Evolutionary conservation across 306 rosid genomes (phyloP), one percentile per base, ranked within the genome.

Genomic region (Cajanus cajan): DNA sequence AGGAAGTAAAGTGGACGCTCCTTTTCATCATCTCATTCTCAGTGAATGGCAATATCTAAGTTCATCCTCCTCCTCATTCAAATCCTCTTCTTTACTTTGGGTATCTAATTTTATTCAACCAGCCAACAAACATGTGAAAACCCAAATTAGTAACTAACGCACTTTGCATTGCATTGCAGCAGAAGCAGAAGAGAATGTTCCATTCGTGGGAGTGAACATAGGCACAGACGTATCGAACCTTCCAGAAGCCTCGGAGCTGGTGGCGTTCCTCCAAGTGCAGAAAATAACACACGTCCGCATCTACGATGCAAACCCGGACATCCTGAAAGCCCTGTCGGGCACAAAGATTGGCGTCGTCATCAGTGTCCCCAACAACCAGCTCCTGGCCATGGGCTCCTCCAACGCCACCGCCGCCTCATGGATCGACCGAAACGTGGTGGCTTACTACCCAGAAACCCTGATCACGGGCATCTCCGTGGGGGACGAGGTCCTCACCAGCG

Each of bases 391-490:
- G 12, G 99, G 96, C 10, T 91, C 97, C 59, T 95, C 99, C 55
- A 95, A 95, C 83, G 68, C 97, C 63, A 89, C 97, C 8, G 99
- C 99, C 6, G 99, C 96, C 15, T 64, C 93, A 0, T 95, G 98
- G 99, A 82, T 95, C 63, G 88, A 74, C 34, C 88, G 94, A 50
- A 93, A 95, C 88, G 90, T 95, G 65, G 92, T 86, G 70, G 89
- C 93, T 61, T 82, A 51, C 87, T 93, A 85, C 81, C 99, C 99
- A 0, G 69, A 91, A 8, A 95, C 98, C 0, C 86, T 89, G 19
- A 93, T 95, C 77, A 64, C 90, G 0, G 91, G 82, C 40, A 83
- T 95, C 77, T 83, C 96, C 28, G 98, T 95, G 31, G 99, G 99
- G 25, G 99, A 95, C 71, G 99, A 95, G 87, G 98, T 95, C 9